Base-by-base conservation (phyloP, 202 grass and related monocot genomes). In the Setaria viridis region DNA sequence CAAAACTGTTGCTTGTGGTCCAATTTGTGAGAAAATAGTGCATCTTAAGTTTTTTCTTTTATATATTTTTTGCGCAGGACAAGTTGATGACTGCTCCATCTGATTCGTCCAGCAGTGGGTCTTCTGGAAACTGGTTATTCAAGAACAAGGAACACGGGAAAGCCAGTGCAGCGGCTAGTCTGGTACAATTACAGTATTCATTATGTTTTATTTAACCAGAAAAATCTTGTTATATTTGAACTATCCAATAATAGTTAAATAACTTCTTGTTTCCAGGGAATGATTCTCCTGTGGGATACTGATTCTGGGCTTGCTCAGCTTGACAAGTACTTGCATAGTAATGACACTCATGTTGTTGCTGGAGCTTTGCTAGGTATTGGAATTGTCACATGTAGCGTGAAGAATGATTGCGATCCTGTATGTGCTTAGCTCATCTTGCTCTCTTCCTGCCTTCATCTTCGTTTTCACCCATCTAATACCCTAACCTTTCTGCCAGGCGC, bases 61-160 rank as follows among this genome's bases (percentile, higher is more conserved):
- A 11, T 2, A 58, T 59, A 81, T 32, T 45, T 90, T 62, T 41
- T 88, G 54, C 90, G 72, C 92, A 99, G 97, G 97, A 99, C 85
- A 96, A 99, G 47, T 82, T 99, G 88, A 99, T 96, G 97, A 99
- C 92, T 68, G 82, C 82, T 29, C 62, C 85, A 71, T 93, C 94
- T 74, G 97, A 96, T 84, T 96, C 90, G 65, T 90, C 97, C 47
- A 93, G 87, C 79, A 89, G 90, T 11, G 94, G 85, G 14, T 80
- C 97, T 84, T 90, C 97, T 59, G 90, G 94, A 67, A 96, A 78
- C 78, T 99, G 97, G 97, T 85, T 99, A 85, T 99, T 96, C 81
- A 99, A 96, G 65, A 99, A 99, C 67, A 99, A 96, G 83, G 97
- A 99, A 74, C 93, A 99, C 83, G 97, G 97, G 46, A 99, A 96